Conservation (phyloP, 2,329 filamentous ascomycete genomes). For the Bipolaris oryzae region DNA sequence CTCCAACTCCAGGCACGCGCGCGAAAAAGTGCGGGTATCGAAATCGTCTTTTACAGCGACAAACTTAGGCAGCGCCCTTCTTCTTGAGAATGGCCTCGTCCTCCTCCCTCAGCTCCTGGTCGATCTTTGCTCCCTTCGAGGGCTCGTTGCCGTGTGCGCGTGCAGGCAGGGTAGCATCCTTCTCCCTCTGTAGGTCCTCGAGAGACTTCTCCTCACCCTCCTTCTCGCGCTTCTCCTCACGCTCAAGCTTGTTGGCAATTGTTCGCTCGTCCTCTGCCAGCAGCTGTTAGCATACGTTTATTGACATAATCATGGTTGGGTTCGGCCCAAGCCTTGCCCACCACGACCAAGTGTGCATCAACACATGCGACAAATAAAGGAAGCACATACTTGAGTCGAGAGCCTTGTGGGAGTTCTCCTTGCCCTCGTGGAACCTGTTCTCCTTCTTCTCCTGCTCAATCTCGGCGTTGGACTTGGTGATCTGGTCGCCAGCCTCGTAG, state of each 20-base stretch:
- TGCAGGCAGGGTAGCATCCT: conserved; percentile 66
- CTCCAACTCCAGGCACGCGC: conserved; percentile 15
- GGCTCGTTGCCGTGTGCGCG: conserved; percentile 74
- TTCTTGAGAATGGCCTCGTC: conserved; percentile 68
- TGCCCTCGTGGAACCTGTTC: conserved; percentile 73
- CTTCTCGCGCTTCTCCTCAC: conserved; percentile 62
- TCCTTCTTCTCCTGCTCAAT: conserved; percentile 59
- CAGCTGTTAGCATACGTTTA: conserved; percentile 33
- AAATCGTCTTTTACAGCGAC: conserved; percentile 4
- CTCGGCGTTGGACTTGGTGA: conserved; percentile 63
- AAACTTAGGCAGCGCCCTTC: conserved; percentile 57
- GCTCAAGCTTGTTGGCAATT: conserved; percentile 73
- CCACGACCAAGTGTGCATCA: neutral
- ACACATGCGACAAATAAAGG: neutral
- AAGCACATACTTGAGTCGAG: conserved; percentile 71
- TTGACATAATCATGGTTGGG: neutral
- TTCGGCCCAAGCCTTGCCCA: neutral
- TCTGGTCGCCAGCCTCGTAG: conserved; percentile 81
- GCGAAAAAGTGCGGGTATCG: conserved; percentile 17
- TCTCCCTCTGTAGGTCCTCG: conserved; percentile 54
- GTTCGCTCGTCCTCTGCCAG: conserved; percentile 68
- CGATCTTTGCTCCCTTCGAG: conserved; percentile 72
- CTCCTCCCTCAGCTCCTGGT: conserved; percentile 70
- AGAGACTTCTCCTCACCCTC: conserved; percentile 41
- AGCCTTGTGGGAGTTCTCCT: conserved; percentile 69